Base-by-base conservation (phyloP, 345 rosid genomes). In the Lepidium aucheri region DNA sequence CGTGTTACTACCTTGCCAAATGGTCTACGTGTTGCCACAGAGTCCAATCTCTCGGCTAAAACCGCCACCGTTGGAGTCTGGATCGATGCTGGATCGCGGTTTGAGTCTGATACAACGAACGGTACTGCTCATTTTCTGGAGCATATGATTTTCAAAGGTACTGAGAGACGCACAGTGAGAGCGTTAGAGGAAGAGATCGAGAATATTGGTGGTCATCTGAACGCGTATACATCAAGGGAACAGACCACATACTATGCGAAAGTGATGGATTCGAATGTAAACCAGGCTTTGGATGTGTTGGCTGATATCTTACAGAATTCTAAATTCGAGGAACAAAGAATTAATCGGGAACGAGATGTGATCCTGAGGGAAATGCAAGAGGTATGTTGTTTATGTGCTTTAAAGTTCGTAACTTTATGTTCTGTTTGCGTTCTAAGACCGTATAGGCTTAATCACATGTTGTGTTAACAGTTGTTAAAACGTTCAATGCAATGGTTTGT, bases 141-240 rank as follows among this genome's bases (percentile, higher is more conserved):
- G 85, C 99, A 89, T 76, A 87, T 95, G 98, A 91, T 95, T 7
- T 95, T 95, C 47, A 91, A 95, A 78, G 98, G 99, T 22, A 91
- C 99, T 6, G 84, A 75, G 66, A 86, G 67, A 68, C 79, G 99
- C 41, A 53, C 74, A 0, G 89, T 86, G 30, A 72, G 85, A 53
- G 71, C 76, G 1, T 42, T 87, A 70, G 99, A 89, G 73, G 99
- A 89, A 77, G 97, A 95, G 80, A 84, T 95, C 34, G 99, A 95
- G 83, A 83, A 89, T 54, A 89, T 91, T 82, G 99, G 99, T 1
- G 99, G 97, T 4, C 97, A 91, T 77, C 73, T 95, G 77, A 95
- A 91, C 68, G 96, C 96, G 7, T 91, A 91, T 66, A 95, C 97
- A 0, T 87, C 90, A 7, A 87, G 99, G 80, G 99, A 91, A 66